phyloP scores from a whole-genome alignment of 2,329 filamentous ascomycete genomes.

The Cladosporium sp. region DNA sequence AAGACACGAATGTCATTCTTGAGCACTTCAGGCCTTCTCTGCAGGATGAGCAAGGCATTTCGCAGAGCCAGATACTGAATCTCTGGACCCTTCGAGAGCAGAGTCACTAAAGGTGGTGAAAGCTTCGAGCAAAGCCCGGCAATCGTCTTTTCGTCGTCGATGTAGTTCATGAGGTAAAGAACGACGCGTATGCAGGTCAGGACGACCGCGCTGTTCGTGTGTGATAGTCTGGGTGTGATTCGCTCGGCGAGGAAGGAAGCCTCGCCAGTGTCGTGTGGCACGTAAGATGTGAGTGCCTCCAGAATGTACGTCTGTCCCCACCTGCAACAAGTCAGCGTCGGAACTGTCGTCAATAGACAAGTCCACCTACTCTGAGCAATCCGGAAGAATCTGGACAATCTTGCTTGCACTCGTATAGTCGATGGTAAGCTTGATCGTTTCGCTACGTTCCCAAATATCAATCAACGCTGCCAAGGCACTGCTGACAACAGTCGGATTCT shows the following conservation, averaged over 20 bases:
- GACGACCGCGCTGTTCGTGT: constrained; percentile 95
- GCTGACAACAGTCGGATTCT: constrained; percentile 96
- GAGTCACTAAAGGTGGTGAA: constrained; percentile 88
- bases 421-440: constrained; percentile 96
- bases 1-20: constrained; percentile 97
- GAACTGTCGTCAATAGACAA: not conserved
- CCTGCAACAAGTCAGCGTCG: constrained; percentile 46
- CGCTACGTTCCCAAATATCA: constrained; percentile 98
- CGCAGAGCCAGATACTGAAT: constrained; percentile 96
- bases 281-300: constrained; percentile 95
- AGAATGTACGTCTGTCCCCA: constrained; percentile 99
- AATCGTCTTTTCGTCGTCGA: constrained; percentile 84
- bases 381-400: constrained; percentile 91
- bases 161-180: constrained; percentile 98
- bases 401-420: constrained; percentile 97
- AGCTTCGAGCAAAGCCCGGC: constrained; percentile 84
- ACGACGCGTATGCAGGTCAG: constrained; percentile 95
- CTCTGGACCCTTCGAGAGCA: constrained; percentile 92
- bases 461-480: constrained; percentile 87
- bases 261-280: constrained; percentile 86
- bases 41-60: constrained; percentile 90
- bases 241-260: constrained; percentile 87
- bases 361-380: constrained; percentile 83
- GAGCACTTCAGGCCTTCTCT: constrained; percentile 86
- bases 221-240: constrained; percentile 90